Conservation (phyloP, 352 stramenopile species). For the Phytopythium vexans region DNA sequence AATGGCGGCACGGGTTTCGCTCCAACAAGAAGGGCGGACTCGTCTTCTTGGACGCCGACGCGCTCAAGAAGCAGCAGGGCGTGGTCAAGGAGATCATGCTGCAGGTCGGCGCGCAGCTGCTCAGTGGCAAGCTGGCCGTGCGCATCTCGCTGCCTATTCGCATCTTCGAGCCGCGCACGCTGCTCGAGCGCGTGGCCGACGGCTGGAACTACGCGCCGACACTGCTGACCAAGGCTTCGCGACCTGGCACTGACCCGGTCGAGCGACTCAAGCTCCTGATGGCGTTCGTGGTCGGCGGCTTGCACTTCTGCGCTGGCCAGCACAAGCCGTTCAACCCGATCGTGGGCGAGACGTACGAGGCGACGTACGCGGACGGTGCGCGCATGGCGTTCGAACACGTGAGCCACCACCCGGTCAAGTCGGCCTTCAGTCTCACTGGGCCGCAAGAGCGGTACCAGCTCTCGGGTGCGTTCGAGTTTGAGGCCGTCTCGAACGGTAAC, state of each 20-base stretch:
- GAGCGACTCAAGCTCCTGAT: slow-evolving; percentile 75
- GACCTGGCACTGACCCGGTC: slow-evolving; percentile 38
- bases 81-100: slow-evolving; percentile 81
- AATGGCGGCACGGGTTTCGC: slow-evolving; percentile 56
- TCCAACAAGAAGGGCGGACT: slow-evolving; percentile 72
- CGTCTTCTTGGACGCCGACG: slow-evolving; percentile 59
- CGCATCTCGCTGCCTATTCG: slow-evolving; percentile 72
- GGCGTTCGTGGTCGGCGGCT: slow-evolving; percentile 56
- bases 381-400: slow-evolving; percentile 72
- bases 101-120: slow-evolving; percentile 62
- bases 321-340: slow-evolving; percentile 84
- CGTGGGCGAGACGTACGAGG: slow-evolving; percentile 74
- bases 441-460: slow-evolving; percentile 51
- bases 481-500: slow-evolving; percentile 63
- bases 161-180: slow-evolving; percentile 69
- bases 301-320: slow-evolving; percentile 73
- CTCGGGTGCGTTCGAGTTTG: slow-evolving; percentile 65
- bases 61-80: slow-evolving; percentile 77
- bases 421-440: slow-evolving; percentile 48
- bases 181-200: slow-evolving; percentile 72
- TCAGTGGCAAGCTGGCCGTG: slow-evolving; percentile 65
- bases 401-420: slow-evolving; percentile 65
- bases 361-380: slow-evolving; percentile 65
- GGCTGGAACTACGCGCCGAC: slow-evolving; percentile 78
- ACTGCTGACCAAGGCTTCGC: slow-evolving; percentile 64